A percentile compares a stretch with the other conserved stretches of the same genome.
phyloP scores from a whole-genome alignment of 108 stramenopile genomes.

The Parietichytrium sp. region DNA sequence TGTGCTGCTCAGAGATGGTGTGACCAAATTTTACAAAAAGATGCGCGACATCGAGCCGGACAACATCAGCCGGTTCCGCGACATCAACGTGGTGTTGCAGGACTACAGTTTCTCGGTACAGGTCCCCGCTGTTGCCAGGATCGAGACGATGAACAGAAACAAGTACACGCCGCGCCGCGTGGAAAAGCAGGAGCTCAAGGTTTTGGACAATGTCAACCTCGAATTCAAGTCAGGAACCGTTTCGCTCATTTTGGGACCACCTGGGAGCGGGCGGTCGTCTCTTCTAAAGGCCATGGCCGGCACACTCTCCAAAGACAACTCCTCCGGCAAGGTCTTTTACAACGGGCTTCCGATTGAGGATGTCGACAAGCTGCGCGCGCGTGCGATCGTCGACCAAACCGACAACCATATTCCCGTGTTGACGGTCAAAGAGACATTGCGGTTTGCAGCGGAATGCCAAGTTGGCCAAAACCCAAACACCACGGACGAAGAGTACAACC shows the following conservation, averaged over 20 bases:
- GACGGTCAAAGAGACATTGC: conserved; percentile 36
- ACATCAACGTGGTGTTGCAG: too few relatives aligned
- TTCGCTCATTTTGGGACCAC: conserved; percentile 80
- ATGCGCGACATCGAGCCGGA: too few relatives aligned
- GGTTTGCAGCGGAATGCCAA: background rate
- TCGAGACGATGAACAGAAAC: too few relatives aligned
- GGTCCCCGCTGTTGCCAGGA: too few relatives aligned
- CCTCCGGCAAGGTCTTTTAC: background rate
- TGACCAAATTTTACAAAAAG: too few relatives aligned
- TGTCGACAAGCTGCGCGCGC: background rate
- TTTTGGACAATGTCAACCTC: conserved; percentile 64
- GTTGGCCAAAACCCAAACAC: too few relatives aligned
- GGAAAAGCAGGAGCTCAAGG: background rate
- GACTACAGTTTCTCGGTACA: too few relatives aligned
- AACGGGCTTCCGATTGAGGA: background rate
- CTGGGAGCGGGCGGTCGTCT: conserved; percentile 72
- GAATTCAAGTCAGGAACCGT: conserved; percentile 68
- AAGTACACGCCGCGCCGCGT: too few relatives aligned
- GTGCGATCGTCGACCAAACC: background rate
- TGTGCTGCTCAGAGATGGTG: too few relatives aligned
- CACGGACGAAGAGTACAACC: background rate
- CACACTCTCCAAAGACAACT: background rate
- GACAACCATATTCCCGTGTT: conserved; percentile 31
- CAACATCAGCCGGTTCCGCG: too few relatives aligned
- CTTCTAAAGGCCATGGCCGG: background rate